A percentile compares a stretch with the other conserved stretches of the same genome.
These are phyloP conservation scores for Diutina sp. DNA, from an alignment of 1,139 yeast species.

Conservation along the genomic window DNA sequence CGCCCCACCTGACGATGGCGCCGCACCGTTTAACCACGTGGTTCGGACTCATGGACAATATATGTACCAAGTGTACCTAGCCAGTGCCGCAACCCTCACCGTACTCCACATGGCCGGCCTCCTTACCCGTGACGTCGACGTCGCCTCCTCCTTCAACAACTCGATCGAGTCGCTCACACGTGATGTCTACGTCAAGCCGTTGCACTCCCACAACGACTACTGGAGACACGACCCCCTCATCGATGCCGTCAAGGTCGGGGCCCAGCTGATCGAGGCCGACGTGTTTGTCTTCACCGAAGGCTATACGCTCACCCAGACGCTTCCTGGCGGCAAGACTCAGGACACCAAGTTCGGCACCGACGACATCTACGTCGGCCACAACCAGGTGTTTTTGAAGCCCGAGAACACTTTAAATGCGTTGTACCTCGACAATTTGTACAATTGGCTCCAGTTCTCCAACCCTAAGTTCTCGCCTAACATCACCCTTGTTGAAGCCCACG, in stretches of 20 bases:
- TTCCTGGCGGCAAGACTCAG: not conserved
- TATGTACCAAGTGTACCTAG: not conserved
- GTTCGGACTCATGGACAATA: not conserved
- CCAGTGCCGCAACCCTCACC: not conserved
- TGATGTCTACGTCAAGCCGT: slow-evolving; percentile 35
- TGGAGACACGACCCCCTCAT: slow-evolving; percentile 53
- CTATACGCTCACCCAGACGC: slow-evolving; percentile 6
- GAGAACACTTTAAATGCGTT: slow-evolving; percentile 33
- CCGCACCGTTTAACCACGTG: not conserved
- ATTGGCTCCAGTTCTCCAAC: slow-evolving; percentile 19
- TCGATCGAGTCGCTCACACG: slow-evolving; percentile 26
- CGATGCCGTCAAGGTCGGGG: slow-evolving; percentile 49
- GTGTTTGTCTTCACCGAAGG: slow-evolving; percentile 39
- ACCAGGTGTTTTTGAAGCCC: slow-evolving; percentile 29
- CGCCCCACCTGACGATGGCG: not conserved
- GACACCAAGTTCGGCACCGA: slow-evolving; percentile 13
- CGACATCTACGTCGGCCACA: slow-evolving; percentile 59
- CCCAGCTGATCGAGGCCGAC: slow-evolving; percentile 58
- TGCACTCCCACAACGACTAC: slow-evolving; percentile 71
- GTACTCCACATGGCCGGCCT: not conserved
- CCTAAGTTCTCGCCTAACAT: slow-evolving; percentile 5
- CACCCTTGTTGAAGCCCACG: slow-evolving; percentile 1
- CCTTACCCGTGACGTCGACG: not conserved
- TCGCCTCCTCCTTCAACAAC: not conserved
- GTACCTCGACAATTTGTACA: slow-evolving; percentile 41